Evolutionary conservation across 2,329 filamentous ascomycete genomes (phyloP), one percentile per base, ranked within the genome.

Genomic region (Aspergillus hortae): DNA sequence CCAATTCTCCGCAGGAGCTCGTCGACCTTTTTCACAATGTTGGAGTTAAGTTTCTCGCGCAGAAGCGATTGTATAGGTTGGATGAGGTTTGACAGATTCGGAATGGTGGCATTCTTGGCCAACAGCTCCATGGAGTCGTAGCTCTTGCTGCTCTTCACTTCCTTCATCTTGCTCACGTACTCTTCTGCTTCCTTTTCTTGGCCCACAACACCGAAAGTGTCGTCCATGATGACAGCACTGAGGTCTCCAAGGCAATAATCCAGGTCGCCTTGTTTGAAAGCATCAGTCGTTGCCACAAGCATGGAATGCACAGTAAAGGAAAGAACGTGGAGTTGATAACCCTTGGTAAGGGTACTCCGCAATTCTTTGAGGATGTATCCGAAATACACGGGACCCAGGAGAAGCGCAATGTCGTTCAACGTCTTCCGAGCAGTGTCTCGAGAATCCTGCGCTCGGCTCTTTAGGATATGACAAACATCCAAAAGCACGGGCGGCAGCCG

Each of bases 111-210:
- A 44, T 86, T 91, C 64, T 87, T 89, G 23, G 94, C 88, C 58
- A 97, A 80, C 14, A 97, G 78, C 69, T 97, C 92, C 86, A 97
- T 95, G 0, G 94, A 95, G 67, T 99, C 95, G 64, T 92, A 95
- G 67, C 92, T 96, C 77, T 97, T 99, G 77, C 89, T 96, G 71
- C 89, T 94, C 77, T 96, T 97, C 51, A 99, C 87, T 73, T 99
- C 94, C 71, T 95, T 96, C 87, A 95, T 96, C 71, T 92, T 89
- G 67, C 86, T 96, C 51, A 88, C 87, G 68, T 99, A 99, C 48
- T 92, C 94, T 62, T 96, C 91, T 0, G 92, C 92, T 63, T 99
- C 94, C 72, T 99, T 99, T 67, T 99, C 92, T 73, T 96, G 89
- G 2, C 94, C 94, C 32, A 88, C 88, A 5, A 85, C 84, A 27